These are phyloP conservation scores for Ophioceras dolichostomum DNA, from an alignment of 2,329 filamentous ascomycete genomes.

Conservation along the genomic window DNA sequence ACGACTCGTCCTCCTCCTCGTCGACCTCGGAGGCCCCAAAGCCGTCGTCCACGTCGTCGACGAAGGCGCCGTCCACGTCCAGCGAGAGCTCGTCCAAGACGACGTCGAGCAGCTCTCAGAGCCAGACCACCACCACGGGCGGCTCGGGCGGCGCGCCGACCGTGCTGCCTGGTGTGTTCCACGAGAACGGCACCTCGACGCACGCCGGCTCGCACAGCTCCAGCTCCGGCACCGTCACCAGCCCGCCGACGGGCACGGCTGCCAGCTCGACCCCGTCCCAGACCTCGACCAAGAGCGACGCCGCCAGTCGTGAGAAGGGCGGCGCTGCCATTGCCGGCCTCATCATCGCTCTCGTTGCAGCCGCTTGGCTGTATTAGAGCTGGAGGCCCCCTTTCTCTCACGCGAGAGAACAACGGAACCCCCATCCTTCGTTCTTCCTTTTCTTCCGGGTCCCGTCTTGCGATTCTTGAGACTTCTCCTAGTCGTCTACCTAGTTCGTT, in stretches of 20 bases:
- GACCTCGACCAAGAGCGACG: conserved; percentile 27
- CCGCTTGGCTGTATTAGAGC: conserved; percentile 31
- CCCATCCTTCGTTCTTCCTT: too few relatives aligned
- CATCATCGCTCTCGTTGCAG: conserved; percentile 41
- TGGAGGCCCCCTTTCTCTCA: conserved; percentile 4
- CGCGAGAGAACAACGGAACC: too few relatives aligned
- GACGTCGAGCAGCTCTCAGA: conserved; percentile 10
- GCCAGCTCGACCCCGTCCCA: conserved; percentile 10
- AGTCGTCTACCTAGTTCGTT: too few relatives aligned
- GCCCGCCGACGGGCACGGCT: conserved; percentile 7
- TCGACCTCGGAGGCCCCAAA: conserved; percentile 11
- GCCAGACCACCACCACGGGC: conserved; percentile 5
- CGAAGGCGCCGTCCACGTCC: conserved; percentile 3
- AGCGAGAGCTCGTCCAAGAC: conserved; percentile 7
- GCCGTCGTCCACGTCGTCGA: conserved; percentile 15
- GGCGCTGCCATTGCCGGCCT: conserved; percentile 39
- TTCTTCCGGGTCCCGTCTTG: too few relatives aligned
- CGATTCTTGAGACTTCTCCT: too few relatives aligned
- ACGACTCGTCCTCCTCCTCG: conserved; percentile 8
- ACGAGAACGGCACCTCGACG: conserved; percentile 28
- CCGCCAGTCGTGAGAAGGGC: conserved; percentile 28
- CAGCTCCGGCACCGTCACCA: conserved; percentile 3
- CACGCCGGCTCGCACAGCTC: neutral
- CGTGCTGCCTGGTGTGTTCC: conserved; percentile 37
- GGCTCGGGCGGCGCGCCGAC: conserved; percentile 12